A percentile compares a stretch with the other conserved stretches of the same genome.
Evolutionary conservation across 768 basidiomycete species (phyloP).

Genomic region (Rhodotorula diobovata): DNA sequence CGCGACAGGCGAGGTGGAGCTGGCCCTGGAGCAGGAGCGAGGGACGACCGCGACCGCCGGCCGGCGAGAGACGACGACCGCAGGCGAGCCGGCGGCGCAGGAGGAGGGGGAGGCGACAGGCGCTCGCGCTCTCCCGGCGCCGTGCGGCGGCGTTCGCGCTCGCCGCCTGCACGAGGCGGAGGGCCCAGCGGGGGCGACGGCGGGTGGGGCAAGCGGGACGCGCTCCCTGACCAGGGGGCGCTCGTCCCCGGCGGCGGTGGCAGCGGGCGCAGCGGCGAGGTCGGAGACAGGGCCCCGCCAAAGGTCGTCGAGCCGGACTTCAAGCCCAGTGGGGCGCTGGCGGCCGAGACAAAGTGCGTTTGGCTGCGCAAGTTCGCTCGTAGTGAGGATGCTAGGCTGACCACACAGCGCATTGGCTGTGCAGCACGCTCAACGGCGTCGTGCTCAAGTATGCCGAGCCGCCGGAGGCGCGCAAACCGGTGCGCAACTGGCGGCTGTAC

Average conservation of each 20-base stretch:
- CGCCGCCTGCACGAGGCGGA: not conserved
- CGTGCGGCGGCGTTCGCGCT: conserved; percentile 14
- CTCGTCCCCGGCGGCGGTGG: conserved; percentile 6
- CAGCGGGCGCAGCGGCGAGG: not conserved
- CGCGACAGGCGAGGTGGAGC: not conserved
- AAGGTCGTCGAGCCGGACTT: conserved; percentile 83
- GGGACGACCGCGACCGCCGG: not conserved
- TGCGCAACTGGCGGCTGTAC: conserved; percentile 85
- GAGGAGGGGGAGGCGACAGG: no score
- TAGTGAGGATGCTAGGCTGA: not conserved
- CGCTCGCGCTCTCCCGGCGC: not conserved
- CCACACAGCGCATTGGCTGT: not conserved
- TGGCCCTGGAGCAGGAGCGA: not conserved
- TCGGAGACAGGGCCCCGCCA: conserved; percentile 47
- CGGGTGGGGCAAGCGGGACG: conserved; percentile 8
- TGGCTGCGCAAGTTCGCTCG: not conserved
- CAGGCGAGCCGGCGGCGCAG: conserved; percentile 26
- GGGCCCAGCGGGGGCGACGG: conserved; percentile 9
- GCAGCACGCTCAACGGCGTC: conserved; percentile 47
- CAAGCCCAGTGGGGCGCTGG: conserved; percentile 77
- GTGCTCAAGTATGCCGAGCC: conserved; percentile 98
- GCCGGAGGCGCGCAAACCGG: conserved; percentile 90
- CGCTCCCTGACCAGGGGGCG: conserved; percentile 14
- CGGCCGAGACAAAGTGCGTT: conserved; percentile 77
- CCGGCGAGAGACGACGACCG: conserved; percentile 12